Percentiles rank a stretch among this genome's conserved stretches.
Evolutionary conservation across 495 filamentous ascomycete genomes (phyloP).

Genomic region (Pyrenopolyporus hunteri): DNA sequence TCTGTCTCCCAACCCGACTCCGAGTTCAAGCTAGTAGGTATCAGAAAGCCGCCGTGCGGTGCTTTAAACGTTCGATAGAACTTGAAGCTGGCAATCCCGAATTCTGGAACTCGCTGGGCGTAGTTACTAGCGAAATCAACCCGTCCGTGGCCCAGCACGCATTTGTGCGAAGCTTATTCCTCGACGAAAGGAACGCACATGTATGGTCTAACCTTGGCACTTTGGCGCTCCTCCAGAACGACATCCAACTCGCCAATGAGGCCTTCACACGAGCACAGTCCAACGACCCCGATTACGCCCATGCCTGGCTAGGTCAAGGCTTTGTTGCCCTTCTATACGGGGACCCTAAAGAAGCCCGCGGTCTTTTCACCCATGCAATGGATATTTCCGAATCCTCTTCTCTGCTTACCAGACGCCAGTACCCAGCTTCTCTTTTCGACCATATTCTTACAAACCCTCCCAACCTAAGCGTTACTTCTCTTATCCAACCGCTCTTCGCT

Average conservation of each 20-base stretch:
- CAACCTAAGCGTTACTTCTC: constrained; percentile 63
- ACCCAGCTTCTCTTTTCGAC: constrained; percentile 79
- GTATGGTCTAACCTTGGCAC: constrained; percentile 91
- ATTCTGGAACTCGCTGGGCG: constrained; percentile 96
- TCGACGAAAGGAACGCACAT: constrained; percentile 85
- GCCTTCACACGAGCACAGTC: constrained; percentile 92
- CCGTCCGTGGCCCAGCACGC: constrained; percentile 91
- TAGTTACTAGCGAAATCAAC: constrained; percentile 83
- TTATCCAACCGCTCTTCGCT: constrained; percentile 79
- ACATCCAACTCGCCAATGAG: constrained; percentile 81
- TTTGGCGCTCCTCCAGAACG: constrained; percentile 82
- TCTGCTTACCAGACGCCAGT: constrained; percentile 73
- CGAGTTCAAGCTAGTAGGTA: constrained; percentile 64
- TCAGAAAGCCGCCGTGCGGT: constrained; percentile 81
- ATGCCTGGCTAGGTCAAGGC: constrained; percentile 94
- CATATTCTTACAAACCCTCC: constrained; percentile 63
- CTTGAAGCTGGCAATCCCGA: constrained; percentile 93
- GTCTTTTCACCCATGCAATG: constrained; percentile 92
- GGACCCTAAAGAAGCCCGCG: constrained; percentile 73
- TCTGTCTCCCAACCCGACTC: constrained; percentile 57
- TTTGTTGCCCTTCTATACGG: constrained; percentile 78
- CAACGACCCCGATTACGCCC: constrained; percentile 87
- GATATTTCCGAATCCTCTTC: constrained; percentile 84
- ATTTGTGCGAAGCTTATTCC: constrained; percentile 86
- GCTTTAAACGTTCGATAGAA: constrained; percentile 97